Evolutionary conservation across 2,329 filamentous ascomycete species (phyloP).

Genomic region (Chrysoporthe austroafricana): DNA sequence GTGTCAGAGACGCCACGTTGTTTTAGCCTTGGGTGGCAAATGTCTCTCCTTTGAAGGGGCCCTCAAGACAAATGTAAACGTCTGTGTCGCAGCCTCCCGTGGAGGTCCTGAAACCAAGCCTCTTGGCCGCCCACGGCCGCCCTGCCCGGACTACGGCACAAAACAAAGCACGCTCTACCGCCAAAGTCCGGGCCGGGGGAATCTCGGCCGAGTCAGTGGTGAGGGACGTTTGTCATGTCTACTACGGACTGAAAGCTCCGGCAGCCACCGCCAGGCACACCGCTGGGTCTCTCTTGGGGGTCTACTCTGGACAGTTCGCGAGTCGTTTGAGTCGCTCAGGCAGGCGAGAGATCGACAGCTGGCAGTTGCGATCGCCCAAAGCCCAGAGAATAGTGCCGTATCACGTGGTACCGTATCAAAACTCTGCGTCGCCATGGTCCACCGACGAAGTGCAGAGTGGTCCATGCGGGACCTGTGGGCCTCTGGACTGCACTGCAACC

Average conservation of each 20-base stretch:
- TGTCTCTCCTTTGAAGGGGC: background rate
- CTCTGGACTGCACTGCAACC: background rate
- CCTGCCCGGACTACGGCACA: background rate
- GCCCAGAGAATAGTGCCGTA: background rate
- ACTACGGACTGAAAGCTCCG: constrained; percentile 3
- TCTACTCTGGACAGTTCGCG: background rate
- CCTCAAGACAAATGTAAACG: background rate
- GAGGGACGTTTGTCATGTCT: background rate
- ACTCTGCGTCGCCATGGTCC: background rate
- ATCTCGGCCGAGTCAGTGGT: background rate
- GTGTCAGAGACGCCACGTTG: constrained; percentile 5
- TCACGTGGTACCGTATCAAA: background rate
- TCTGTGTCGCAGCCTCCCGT: background rate
- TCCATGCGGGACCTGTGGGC: background rate
- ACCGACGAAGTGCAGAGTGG: background rate
- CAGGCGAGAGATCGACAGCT: background rate
- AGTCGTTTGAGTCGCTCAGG: too few relatives aligned
- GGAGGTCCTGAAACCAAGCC: background rate
- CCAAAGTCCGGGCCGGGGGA: background rate
- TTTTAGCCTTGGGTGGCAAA: background rate
- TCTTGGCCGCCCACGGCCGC: background rate
- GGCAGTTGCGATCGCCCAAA: background rate
- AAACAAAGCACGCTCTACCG: background rate
- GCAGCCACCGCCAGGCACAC: background rate
- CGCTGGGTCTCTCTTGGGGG: background rate